Percentiles rank a stretch among this genome's conserved stretches.
These are phyloP conservation scores for Colletotrichum ledebouriae DNA, from an alignment of 2,329 filamentous ascomycete species.

Conservation along the genomic window DNA sequence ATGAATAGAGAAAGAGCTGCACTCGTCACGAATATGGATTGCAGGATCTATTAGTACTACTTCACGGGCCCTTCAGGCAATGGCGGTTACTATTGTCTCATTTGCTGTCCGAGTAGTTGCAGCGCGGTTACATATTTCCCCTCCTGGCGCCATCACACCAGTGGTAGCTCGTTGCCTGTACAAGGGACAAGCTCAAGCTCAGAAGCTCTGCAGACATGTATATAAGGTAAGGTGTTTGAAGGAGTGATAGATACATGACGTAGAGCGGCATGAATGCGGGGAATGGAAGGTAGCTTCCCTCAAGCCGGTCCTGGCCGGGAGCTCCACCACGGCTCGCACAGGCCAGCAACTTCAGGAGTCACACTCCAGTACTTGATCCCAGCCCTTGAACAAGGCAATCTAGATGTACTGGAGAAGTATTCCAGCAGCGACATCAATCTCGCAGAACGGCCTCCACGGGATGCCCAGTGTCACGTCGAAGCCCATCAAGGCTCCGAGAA, in stretches of 20 bases:
- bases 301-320: conserved; percentile 29
- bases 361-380: not conserved
- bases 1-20: not conserved
- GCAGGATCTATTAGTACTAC: conserved; percentile 41
- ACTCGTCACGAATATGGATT: conserved; percentile 5
- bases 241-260: conserved; percentile 48
- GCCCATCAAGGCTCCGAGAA: conserved; percentile 21
- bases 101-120: conserved; percentile 15
- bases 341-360: conserved; percentile 18
- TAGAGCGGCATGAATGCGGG: conserved; percentile 45
- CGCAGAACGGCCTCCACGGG: conserved; percentile 5
- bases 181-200: conserved; percentile 28
- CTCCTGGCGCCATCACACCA: conserved; percentile 34
- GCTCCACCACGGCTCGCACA: conserved; percentile 29
- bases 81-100: conserved; percentile 30
- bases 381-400: too few relatives aligned
- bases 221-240: too few relatives aligned
- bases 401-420: not conserved
- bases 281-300: conserved; percentile 43
- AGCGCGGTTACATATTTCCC: conserved; percentile 31
- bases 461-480: conserved; percentile 15
- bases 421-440: not conserved
- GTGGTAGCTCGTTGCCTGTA: conserved; percentile 17
- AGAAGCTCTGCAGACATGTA: conserved; percentile 4
- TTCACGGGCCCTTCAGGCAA: conserved; percentile 26